Conservation (phyloP, 2,329 filamentous ascomycete species). For the Myriosclerotinia curreyana region DNA sequence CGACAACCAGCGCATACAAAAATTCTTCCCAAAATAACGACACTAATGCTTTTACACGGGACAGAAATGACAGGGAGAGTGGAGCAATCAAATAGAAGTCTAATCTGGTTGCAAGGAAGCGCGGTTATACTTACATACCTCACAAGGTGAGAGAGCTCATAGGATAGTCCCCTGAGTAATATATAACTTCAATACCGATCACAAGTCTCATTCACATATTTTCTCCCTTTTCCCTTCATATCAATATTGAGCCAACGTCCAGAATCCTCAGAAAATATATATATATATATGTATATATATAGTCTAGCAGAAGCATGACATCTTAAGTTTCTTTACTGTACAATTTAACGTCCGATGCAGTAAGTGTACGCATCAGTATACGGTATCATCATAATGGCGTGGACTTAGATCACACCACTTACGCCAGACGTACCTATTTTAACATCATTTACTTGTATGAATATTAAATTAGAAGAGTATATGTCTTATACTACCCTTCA, state of each 20-base stretch:
- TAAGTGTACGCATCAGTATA: too few species aligned
- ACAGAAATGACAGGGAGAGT: background rate
- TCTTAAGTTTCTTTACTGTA: too few species aligned
- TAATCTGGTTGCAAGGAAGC: background rate
- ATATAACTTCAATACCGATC: background rate
- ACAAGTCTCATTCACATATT: background rate
- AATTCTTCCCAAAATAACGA: background rate
- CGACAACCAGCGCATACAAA: background rate
- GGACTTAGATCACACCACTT: too few species aligned
- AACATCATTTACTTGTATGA: too few species aligned
- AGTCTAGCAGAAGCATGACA: too few species aligned
- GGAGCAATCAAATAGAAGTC: background rate
- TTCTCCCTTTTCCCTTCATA: background rate
- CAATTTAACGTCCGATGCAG: too few species aligned
- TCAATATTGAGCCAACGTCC: too few species aligned
- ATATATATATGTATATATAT: too few species aligned
- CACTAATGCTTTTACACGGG: accelerated
- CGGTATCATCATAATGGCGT: too few species aligned
- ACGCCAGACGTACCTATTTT: too few species aligned
- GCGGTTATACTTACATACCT: background rate
- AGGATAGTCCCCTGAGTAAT: background rate
- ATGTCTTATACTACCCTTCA: too few species aligned
- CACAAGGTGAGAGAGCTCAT: background rate
- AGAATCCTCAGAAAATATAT: background rate
- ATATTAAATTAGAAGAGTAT: too few species aligned